Conservation (phyloP, 352 stramenopile species). For the Pythium rhizo-oryzae region DNA sequence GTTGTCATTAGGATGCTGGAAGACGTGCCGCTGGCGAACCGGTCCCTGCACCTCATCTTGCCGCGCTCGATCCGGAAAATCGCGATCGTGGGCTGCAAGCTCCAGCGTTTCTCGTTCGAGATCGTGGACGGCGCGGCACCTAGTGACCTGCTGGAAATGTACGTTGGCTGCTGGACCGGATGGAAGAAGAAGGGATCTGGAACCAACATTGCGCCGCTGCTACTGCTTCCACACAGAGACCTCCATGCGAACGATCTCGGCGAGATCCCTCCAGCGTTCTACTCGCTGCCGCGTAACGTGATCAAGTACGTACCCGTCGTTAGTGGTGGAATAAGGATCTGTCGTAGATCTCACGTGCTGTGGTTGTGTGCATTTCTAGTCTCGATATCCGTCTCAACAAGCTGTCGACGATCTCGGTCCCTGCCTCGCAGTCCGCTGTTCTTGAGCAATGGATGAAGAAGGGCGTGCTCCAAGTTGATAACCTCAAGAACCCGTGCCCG, state of each 20-base stretch:
- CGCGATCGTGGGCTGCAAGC: conserved; percentile 43
- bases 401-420: conserved; percentile 38
- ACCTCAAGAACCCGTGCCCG: conserved; percentile 16
- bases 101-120: conserved; percentile 46
- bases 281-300: conserved; percentile 16
- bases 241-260: conserved; percentile 45
- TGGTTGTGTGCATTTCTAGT: conserved; percentile 15
- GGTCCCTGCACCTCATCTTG: conserved; percentile 43
- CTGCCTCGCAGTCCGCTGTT: conserved; percentile 26
- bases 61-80: conserved; percentile 50
- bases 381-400: conserved; percentile 51
- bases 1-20: conserved; percentile 39
- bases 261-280: conserved; percentile 35
- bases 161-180: neutral
- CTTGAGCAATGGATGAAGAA: conserved; percentile 39
- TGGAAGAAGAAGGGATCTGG: too few species aligned
- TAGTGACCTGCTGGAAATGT: conserved; percentile 22
- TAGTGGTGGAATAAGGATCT: neutral
- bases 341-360: neutral
- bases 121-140: conserved; percentile 34
- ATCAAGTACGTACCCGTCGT: conserved; percentile 22
- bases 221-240: conserved; percentile 32
- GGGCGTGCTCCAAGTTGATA: conserved; percentile 42
- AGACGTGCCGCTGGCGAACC: conserved; percentile 40
- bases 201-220: neutral